Evolutionary conservation across 768 basidiomycete species (phyloP).

Genomic region (Lactifluus volemus): DNA sequence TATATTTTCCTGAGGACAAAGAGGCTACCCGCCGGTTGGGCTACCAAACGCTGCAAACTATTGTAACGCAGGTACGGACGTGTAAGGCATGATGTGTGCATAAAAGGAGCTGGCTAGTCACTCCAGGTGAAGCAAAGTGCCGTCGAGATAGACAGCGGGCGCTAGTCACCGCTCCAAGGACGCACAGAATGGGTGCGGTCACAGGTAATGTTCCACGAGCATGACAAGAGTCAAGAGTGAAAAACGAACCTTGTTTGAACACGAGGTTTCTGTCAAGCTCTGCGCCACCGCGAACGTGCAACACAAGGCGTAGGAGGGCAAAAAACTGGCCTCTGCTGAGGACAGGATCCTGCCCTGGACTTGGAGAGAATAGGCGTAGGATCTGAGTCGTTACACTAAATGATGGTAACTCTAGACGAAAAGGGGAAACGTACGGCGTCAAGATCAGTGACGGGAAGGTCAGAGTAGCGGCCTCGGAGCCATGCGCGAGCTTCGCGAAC

Average conservation of each 20-base stretch:
- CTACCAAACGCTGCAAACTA: background rate
- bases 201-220: background rate
- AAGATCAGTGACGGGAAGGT: constrained; percentile 41
- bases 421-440: constrained; percentile 42
- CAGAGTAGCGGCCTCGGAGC: constrained; percentile 61
- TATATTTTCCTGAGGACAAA: background rate
- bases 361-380: constrained; percentile 53
- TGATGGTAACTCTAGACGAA: background rate
- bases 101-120: background rate
- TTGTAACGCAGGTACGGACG: background rate
- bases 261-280: constrained; percentile 57
- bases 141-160: background rate
- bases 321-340: constrained; percentile 70
- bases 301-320: constrained; percentile 57
- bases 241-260: constrained; percentile 61
- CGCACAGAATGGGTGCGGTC: background rate
- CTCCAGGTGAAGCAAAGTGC: background rate
- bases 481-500: constrained; percentile 65
- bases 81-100: background rate
- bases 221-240: background rate
- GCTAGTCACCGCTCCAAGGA: background rate
- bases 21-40: background rate
- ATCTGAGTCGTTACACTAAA: constrained; percentile 35
- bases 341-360: constrained; percentile 40
- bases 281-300: constrained; percentile 52